phyloP scores from a whole-genome alignment of 441 rosid species.

The Eutrema salsugineum region DNA sequence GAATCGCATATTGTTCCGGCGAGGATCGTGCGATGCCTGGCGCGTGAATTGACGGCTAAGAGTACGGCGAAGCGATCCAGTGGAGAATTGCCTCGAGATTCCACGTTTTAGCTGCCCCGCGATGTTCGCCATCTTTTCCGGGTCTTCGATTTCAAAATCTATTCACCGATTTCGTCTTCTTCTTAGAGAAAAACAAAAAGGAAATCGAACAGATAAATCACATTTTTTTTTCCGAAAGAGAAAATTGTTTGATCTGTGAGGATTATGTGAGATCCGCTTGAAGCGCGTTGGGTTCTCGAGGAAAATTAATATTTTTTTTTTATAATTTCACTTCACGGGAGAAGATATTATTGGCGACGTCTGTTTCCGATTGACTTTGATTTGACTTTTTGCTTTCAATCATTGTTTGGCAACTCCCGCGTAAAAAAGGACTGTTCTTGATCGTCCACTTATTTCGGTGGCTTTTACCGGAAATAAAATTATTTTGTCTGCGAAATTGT shows the following conservation, averaged over 20 bases:
- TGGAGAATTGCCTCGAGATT: conserved; percentile 80
- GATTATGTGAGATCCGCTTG: conserved; percentile 25
- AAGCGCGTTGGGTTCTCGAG: conserved; percentile 7
- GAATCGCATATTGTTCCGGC: conserved; percentile 65
- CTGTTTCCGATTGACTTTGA: conserved; percentile 11
- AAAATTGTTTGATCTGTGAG: neutral
- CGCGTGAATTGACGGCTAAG: conserved; percentile 62
- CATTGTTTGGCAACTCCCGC: conserved; percentile 26
- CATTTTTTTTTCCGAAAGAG: conserved; percentile 7
- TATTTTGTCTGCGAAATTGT: neutral
- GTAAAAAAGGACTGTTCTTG: conserved; percentile 12
- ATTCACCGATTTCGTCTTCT: neutral
- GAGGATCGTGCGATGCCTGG: conserved; percentile 71
- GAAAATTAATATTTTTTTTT: neutral
- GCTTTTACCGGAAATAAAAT: neutral
- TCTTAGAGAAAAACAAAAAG: neutral
- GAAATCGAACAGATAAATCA: conserved; percentile 10
- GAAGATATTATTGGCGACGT: conserved; percentile 9
- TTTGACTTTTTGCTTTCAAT: conserved; percentile 33
- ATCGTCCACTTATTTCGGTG: conserved; percentile 11
- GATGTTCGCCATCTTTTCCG: conserved; percentile 42
- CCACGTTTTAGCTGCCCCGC: conserved; percentile 65
- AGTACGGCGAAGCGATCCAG: conserved; percentile 57
- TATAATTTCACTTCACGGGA: neutral
- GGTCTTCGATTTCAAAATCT: neutral